Evolutionary conservation across 2,329 filamentous ascomycete species (phyloP).

Genomic region (Capronia epimyces): DNA sequence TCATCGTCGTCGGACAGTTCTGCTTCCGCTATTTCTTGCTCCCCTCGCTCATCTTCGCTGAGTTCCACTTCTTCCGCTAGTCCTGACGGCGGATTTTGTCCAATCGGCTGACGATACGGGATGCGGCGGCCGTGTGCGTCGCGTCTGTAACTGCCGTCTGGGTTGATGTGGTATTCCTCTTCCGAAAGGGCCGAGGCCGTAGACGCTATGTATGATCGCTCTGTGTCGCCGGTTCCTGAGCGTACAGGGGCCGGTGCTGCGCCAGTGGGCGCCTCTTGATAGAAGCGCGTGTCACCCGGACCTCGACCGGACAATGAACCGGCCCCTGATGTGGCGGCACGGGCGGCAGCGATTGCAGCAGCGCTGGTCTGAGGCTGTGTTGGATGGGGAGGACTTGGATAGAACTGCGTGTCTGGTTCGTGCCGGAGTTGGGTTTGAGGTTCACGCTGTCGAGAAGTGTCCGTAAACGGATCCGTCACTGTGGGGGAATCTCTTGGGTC

Average conservation of each 20-base stretch:
- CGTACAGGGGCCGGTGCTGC: constrained; percentile 14
- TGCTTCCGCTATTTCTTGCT: constrained; percentile 33
- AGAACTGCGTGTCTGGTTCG: constrained; percentile 36
- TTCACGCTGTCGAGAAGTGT: constrained; percentile 32
- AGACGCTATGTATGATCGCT: constrained; percentile 40
- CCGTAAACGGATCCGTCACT: constrained; percentile 59
- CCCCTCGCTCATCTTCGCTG: constrained; percentile 14
- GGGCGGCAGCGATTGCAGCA: constrained; percentile 30
- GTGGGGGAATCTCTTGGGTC: constrained; percentile 48
- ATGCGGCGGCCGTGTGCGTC: constrained; percentile 59
- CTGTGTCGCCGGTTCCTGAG: constrained; percentile 19
- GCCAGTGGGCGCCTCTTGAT: constrained; percentile 9
- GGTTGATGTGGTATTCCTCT: constrained; percentile 65
- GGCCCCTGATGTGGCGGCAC: constrained; percentile 18
- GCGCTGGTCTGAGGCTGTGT: constrained; percentile 33
- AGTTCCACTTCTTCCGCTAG: constrained; percentile 4
- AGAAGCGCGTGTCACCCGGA: constrained; percentile 17
- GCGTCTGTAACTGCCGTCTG: constrained; percentile 55
- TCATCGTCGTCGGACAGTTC: constrained; percentile 50
- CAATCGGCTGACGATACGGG: constrained; percentile 46
- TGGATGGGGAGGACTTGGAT: constrained; percentile 29
- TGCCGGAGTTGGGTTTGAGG: constrained; percentile 32
- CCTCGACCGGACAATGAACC: constrained; percentile 7
- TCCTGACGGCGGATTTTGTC: neutral
- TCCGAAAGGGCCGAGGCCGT: constrained; percentile 56